Evolutionary conservation across 768 basidiomycete species (phyloP).

Genomic region (Phanerodontia chrysosporium): DNA sequence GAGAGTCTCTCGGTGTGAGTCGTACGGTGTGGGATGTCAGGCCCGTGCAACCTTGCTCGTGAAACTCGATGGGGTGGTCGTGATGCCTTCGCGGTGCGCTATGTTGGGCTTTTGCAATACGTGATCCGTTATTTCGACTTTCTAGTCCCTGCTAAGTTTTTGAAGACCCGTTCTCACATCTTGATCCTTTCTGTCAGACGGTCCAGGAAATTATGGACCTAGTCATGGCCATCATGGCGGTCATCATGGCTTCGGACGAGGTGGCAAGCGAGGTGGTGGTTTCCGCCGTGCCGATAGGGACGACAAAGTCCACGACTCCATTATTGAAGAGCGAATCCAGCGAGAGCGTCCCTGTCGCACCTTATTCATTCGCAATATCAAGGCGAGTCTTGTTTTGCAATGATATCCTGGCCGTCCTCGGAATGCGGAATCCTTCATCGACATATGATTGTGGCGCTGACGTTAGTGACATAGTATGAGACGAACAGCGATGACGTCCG

Average conservation of each 20-base stretch:
- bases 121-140: not conserved
- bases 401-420: not conserved
- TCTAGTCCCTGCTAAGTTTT: not conserved
- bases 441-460: not conserved
- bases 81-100: not conserved
- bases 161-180: constrained; percentile 17
- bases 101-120: not conserved
- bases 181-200: constrained; percentile 51
- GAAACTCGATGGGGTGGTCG: not conserved
- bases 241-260: constrained; percentile 29
- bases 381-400: constrained; percentile 57
- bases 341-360: constrained; percentile 94
- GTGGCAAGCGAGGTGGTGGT: constrained; percentile 32
- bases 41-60: not conserved
- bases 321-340: constrained; percentile 92
- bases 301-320: constrained; percentile 85
- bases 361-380: constrained; percentile 95
- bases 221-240: constrained; percentile 28
- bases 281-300: constrained; percentile 70
- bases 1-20: constrained; percentile 16
- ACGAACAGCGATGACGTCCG: constrained; percentile 84
- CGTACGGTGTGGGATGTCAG: constrained; percentile 4
- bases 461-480: constrained; percentile 64
- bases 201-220: constrained; percentile 42
- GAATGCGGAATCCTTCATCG: not conserved